phyloP scores from a whole-genome alignment of 2,329 filamentous ascomycete species.

The Alternaria sp. region DNA sequence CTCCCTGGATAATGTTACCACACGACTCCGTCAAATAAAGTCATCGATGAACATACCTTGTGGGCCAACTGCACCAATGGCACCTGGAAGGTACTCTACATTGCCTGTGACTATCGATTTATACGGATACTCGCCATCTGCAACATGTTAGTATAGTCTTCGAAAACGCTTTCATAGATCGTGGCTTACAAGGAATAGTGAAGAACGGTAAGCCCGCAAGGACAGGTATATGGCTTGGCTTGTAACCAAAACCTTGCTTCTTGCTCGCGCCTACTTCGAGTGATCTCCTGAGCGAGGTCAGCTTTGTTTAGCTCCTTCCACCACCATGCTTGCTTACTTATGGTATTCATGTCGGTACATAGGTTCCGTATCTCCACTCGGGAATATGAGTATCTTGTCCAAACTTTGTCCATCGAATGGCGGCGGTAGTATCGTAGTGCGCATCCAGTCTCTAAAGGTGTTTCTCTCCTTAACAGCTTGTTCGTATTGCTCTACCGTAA shows the following conservation, averaged over 20 bases:
- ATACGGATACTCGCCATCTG: neutral
- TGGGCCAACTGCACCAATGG: neutral
- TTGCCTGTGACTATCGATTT: neutral
- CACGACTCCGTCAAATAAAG: neutral
- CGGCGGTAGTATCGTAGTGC: neutral
- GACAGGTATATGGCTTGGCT: neutral
- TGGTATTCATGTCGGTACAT: neutral
- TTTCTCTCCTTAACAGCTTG: neutral
- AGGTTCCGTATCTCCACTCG: neutral
- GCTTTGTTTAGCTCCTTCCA: rapidly evolving
- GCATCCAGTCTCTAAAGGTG: neutral
- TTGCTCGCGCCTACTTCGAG: neutral
- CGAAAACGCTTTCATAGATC: neutral
- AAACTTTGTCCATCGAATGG: neutral
- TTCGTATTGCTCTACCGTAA: neutral
- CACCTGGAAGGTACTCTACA: neutral
- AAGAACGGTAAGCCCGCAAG: neutral
- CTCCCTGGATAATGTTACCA: neutral
- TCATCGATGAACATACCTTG: neutral
- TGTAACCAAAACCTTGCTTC: neutral
- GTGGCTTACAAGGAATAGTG: neutral
- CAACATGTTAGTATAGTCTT: neutral
- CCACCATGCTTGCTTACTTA: neutral
- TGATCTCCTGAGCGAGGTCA: neutral
- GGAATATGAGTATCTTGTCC: neutral